These are phyloP conservation scores for Diospyros lotus DNA, from an alignment of 148 eudicot species.

Conservation along the genomic window DNA sequence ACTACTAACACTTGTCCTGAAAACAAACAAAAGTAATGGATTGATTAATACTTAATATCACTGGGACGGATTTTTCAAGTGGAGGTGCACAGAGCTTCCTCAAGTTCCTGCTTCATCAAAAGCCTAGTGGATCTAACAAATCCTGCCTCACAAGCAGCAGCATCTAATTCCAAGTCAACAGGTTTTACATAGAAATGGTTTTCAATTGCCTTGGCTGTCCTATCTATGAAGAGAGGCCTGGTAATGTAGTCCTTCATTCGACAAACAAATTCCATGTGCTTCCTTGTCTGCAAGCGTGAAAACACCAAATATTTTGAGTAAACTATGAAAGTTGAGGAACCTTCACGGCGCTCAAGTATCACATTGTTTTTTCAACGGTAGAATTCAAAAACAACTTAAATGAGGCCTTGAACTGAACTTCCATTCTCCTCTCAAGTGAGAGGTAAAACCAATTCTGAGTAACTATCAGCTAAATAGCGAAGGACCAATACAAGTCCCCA, in stretches of 20 bases:
- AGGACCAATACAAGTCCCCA: no score
- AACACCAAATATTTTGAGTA: conserved; percentile 52
- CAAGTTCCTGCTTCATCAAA: conserved; percentile 45
- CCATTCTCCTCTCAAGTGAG: no score
- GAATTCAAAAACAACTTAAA: neutral
- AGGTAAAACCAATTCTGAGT: no score
- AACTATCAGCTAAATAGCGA: no score
- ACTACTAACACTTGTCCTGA: neutral
- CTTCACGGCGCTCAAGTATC: neutral
- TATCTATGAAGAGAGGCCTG: conserved; percentile 48
- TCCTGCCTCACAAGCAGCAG: conserved; percentile 18
- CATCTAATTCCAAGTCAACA: neutral
- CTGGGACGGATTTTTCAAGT: neutral
- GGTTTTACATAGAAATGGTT: conserved; percentile 43
- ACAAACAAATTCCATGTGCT: no score
- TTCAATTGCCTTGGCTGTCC: conserved; percentile 20
- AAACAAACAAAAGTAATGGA: no score
- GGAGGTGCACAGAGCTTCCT: conserved; percentile 18
- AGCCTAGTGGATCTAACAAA: conserved; percentile 53
- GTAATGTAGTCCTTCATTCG: conserved; percentile 60
- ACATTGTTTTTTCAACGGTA: neutral
- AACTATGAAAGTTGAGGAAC: conserved; percentile 1
- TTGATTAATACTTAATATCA: neutral
- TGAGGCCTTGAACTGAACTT: neutral
- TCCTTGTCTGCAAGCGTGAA: no score